phyloP scores from a whole-genome alignment of 2,329 filamentous ascomycete genomes.

The Monosporascus sp. region DNA sequence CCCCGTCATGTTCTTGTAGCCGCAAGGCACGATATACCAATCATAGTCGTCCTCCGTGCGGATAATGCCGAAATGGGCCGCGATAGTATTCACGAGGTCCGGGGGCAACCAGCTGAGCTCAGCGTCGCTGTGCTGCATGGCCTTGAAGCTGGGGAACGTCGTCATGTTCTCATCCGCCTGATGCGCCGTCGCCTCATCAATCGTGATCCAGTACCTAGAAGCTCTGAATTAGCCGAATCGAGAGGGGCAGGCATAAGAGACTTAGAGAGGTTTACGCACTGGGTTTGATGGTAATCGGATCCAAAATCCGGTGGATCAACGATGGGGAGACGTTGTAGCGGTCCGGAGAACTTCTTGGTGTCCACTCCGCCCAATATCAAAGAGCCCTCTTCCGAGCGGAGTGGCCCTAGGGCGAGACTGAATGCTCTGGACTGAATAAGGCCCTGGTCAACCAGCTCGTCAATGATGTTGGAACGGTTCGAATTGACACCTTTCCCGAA shows the following conservation, averaged over 20 bases:
- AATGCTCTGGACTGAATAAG: conserved; percentile 24
- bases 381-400: conserved; percentile 18
- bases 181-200: background rate
- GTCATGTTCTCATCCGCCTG: background rate
- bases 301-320: background rate
- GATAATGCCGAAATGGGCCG: conserved; percentile 8
- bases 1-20: background rate
- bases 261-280: background rate
- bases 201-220: conserved; percentile 1
- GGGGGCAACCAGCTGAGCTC: background rate
- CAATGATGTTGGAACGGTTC: conserved; percentile 25
- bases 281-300: background rate
- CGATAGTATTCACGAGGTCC: background rate
- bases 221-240: background rate
- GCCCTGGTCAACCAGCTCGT: conserved; percentile 22
- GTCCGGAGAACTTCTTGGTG: conserved; percentile 39
- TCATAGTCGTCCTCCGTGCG: background rate
- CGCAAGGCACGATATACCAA: conserved; percentile 3
- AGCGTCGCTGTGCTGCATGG: background rate
- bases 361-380: conserved; percentile 43
- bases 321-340: conserved; percentile 15
- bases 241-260: background rate
- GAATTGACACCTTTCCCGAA: conserved; percentile 24
- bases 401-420: conserved; percentile 28
- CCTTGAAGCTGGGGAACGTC: background rate